Evolutionary conservation across 495 filamentous ascomycete genomes (phyloP).

Genomic region (Achaetomiella virescens): DNA sequence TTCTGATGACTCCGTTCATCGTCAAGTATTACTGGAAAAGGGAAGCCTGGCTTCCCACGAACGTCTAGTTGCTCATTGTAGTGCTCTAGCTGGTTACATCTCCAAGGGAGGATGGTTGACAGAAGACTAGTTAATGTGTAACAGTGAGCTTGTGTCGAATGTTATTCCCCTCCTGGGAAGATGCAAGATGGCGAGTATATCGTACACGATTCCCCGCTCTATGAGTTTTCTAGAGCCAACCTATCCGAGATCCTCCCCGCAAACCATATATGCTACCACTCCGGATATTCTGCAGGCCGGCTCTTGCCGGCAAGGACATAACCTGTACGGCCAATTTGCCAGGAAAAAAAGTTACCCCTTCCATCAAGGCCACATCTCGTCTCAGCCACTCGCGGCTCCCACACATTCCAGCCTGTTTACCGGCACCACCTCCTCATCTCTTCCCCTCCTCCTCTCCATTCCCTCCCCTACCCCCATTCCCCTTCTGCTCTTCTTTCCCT

Average conservation of each 20-base stretch:
- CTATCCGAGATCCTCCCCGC: neutral
- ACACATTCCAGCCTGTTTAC: neutral
- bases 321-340: no score
- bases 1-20: no score
- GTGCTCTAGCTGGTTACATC: no score
- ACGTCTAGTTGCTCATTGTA: no score
- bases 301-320: no score
- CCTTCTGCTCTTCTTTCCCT: constrained; percentile 9
- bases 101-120: no score
- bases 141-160: neutral
- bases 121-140: no score
- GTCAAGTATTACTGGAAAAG: no score
- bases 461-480: constrained; percentile 2
- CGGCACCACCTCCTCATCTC: neutral
- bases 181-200: neutral
- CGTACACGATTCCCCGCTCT: neutral
- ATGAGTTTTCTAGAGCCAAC: neutral
- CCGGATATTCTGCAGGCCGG: no score
- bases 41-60: no score
- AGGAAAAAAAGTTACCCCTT: no score
- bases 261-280: no score
- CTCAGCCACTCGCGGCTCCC: neutral
- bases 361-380: neutral
- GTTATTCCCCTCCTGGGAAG: neutral
- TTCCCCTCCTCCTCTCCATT: neutral